These are phyloP conservation scores for Polygonum aviculare DNA, from an alignment of 148 eudicot genomes.

Conservation along the genomic window DNA sequence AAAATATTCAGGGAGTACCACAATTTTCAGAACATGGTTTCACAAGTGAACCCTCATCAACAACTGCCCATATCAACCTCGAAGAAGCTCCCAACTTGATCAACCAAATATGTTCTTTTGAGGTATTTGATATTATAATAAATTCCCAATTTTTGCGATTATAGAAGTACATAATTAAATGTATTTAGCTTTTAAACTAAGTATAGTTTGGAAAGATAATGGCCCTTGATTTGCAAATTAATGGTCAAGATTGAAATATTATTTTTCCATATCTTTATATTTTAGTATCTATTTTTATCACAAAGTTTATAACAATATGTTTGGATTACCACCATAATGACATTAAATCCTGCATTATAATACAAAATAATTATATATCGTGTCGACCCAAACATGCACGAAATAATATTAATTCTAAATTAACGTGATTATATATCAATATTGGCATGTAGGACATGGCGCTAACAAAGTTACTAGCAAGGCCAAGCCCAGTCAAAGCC, in stretches of 20 bases:
- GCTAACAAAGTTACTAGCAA: constrained; percentile 19
- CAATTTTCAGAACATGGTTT: background rate
- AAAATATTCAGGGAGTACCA: background rate
- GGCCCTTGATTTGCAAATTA: too few species aligned
- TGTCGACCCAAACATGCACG: too few species aligned
- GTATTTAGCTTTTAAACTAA: too few species aligned
- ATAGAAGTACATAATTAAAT: too few species aligned
- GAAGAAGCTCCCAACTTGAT: background rate
- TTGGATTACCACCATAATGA: too few species aligned
- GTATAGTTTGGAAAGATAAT: too few species aligned
- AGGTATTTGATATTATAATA: background rate
- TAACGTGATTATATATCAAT: background rate
- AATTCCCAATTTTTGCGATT: background rate
- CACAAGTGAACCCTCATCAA: background rate
- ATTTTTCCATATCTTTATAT: too few species aligned
- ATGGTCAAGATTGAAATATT: too few species aligned
- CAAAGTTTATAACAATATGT: too few species aligned
- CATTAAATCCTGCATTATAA: too few species aligned
- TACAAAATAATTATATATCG: too few species aligned
- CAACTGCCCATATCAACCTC: background rate
- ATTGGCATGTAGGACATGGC: constrained; percentile 20
- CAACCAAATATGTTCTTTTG: background rate
- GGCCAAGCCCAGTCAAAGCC: constrained; percentile 15
- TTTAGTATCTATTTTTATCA: too few species aligned
- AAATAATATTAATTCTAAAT: background rate